Conservation (phyloP, 139 green algal genomes). For the Mesostigma viride region DNA sequence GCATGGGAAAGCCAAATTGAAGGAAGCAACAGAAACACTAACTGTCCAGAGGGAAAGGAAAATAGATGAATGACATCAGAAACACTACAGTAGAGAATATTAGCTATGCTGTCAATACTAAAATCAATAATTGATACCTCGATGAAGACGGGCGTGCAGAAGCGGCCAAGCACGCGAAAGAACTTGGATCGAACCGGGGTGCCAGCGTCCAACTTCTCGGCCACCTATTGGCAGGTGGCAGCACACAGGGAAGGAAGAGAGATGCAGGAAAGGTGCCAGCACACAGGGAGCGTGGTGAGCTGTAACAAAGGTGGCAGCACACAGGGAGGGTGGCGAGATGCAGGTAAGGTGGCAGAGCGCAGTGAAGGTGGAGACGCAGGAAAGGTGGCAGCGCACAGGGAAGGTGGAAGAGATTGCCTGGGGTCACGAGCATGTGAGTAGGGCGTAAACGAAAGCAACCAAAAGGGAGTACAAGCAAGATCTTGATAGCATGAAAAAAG, state of each 20-base stretch:
- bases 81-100: too few species aligned
- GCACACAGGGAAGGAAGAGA: neutral
- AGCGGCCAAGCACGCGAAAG: constrained; percentile 33
- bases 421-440: neutral
- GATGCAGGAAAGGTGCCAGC: too few species aligned
- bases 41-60: too few species aligned
- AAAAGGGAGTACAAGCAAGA: neutral
- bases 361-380: too few species aligned
- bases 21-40: too few species aligned
- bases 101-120: neutral
- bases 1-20: constrained; percentile 4
- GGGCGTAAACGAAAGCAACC: neutral
- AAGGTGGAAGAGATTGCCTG: too few species aligned
- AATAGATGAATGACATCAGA: too few species aligned
- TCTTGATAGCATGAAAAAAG: neutral
- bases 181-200: neutral
- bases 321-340: neutral
- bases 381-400: too few species aligned
- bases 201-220: constrained; percentile 25
- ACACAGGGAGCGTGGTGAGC: too few species aligned
- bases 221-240: constrained; percentile 21
- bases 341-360: too few species aligned
- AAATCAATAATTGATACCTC: constrained; percentile 37
- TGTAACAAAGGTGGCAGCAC: neutral
- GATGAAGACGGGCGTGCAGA: constrained; percentile 77